A percentile compares a stretch with the other conserved stretches of the same genome.
phyloP scores from a whole-genome alignment of 148 eudicot genomes.

The Persicaria tinctoria region DNA sequence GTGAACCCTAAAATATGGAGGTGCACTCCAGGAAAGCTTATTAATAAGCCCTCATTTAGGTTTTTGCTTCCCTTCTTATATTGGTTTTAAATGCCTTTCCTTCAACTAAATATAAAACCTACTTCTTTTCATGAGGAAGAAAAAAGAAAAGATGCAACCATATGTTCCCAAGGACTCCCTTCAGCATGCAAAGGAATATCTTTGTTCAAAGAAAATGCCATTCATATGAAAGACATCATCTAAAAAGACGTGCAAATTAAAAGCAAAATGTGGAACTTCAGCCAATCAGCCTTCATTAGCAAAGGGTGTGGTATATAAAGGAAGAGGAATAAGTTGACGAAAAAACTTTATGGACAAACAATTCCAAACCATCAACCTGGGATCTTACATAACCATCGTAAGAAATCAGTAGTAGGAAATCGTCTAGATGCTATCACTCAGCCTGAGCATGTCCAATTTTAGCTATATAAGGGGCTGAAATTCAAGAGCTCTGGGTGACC shows the following conservation, averaged over 20 bases:
- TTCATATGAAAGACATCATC: neutral
- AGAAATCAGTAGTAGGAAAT: neutral
- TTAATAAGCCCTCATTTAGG: neutral
- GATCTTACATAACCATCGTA: neutral
- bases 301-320: neutral
- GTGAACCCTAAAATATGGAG: conserved; percentile 6
- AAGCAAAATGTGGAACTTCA: neutral
- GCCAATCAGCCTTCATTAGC: neutral
- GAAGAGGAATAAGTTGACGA: neutral
- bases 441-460: neutral
- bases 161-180: neutral
- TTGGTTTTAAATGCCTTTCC: neutral
- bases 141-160: conserved; percentile 11
- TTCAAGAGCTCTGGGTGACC: neutral
- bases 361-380: neutral
- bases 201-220: neutral
- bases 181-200: neutral
- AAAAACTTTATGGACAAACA: neutral
- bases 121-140: neutral
- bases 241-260: neutral
- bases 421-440: neutral
- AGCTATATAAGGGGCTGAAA: neutral
- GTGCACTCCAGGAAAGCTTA: neutral
- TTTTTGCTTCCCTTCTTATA: neutral
- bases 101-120: conserved; percentile 1